Base-by-base conservation (phyloP, 768 basidiomycete species). In the Pleurotus platypus region DNA sequence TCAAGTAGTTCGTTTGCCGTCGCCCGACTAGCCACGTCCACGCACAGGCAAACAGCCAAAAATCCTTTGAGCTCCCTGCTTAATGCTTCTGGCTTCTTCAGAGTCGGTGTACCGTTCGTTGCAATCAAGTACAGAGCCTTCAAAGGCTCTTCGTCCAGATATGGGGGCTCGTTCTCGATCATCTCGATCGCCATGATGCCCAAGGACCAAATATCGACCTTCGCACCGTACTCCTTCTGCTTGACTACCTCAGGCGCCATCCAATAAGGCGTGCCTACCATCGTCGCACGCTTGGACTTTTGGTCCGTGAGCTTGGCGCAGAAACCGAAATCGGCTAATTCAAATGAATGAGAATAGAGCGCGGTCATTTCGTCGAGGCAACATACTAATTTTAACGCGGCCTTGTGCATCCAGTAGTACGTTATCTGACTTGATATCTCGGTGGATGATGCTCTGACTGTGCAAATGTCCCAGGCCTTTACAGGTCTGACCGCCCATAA, bases 121-220 rank as follows among this genome's bases (percentile, higher is more conserved):
- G 96, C 97, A 64, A 98, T 97, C 59, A 97, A 74, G 71, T 98
- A 97, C 46, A 98, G 73, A 16, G 95, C 94, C 75, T 95, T 92
- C 58, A 96, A 77, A 0, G 94, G 94, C 65, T 98, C 94, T 68
- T 98, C 94, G 62, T 96, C 93, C 40, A 98, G 78, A 69, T 97
- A 96, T 5, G 94, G 94, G 2, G 94, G 94, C 71, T 97, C 94
- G 65, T 93, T 94, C 71, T 98, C 94, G 61, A 98, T 95, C 95
- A 98, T 98, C 79, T 98, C 93, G 59, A 98, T 98, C 4, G 94
- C 94, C 94, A 97, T 95, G 73, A 98, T 97, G 4, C 94, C 94
- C 7, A 97, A 81, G 11, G 92, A 94, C 94, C 94, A 97, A 50
- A 97, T 93, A 64, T 96, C 94, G 18, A 96, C 94, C 71, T 96